Evolutionary conservation across 768 basidiomycete species (phyloP), one percentile per base, ranked within the genome.

Genomic region (Harrya chromipes): DNA sequence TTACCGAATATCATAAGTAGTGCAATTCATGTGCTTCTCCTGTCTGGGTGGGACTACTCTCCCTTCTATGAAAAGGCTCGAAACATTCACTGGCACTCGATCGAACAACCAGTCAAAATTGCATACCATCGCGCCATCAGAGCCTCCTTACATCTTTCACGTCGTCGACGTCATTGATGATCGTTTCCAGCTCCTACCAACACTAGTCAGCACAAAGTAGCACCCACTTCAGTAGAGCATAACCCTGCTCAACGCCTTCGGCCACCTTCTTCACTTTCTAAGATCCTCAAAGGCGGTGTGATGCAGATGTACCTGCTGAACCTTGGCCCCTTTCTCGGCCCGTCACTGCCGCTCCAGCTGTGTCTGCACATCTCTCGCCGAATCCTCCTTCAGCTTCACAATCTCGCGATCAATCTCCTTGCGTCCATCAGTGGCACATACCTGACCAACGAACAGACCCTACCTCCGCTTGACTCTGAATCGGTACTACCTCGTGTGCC

Each of bases 331-430:
- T 12, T 29, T 45, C 13, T 40, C 53, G 1, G 51, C 63, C 36
- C 13, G 8, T n/a, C 45, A 46, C 16, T 64, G 63, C 12, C 55
- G 47, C 34, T 42, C 43, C 14, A 63, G 39, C 17, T 65, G 61
- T 26, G 52, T 56, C 37, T 58, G 27, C 7, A 65, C 61, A 33
- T 65, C 63, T 4, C 10, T 53, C 21, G 31, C 55, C 2, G 63
- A 65, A 36, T 65, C 59, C 6, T 47, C 46, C 42, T 53, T 49
- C 13, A 65, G 52, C 29, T 65, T 47, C 26, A 27, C 43, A 7
- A 66, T 58, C 26, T 65, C 40, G 5, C 57, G 52, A 1, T 60
- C 58, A 10, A 65, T 64, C 64, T 64, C 21, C 13, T 12, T 6
- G 16, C 9, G 4, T 35, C 16, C n/a, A 20, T 59, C 27, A 53